Base-by-base conservation (phyloP, 2,329 filamentous ascomycete genomes). In the Aspergillus bombycis region DNA sequence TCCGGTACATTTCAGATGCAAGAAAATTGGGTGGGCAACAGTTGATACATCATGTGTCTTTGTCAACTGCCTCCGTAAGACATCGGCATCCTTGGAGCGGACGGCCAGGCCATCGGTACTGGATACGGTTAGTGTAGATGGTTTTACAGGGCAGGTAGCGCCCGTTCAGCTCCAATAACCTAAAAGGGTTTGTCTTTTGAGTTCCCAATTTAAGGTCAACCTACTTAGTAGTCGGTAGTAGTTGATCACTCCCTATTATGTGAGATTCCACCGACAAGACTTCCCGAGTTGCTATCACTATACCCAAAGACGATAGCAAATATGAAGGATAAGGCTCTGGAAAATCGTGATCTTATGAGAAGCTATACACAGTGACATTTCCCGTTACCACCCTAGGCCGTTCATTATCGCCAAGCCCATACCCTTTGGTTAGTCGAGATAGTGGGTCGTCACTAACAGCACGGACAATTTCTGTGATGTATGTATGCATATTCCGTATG, bases 361-460 rank as follows among this genome's bases (percentile, higher is more conserved):
- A 3, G 45, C 28, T 48, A 28, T 46, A 46, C 23, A 14, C 43
- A 23, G 4, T 11, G n/a, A 45, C 5, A 23, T 23, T 45, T 23
- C 21, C 45, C 9, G 16, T 53, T 19, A n/a, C 28, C 23, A 14
- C 19, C 7, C 41, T 3, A 14, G n/a, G 19, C 30, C 30, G 52
- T 54, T 34, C 32, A 54, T 54, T 54, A 54, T 36, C 52, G 30
- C 52, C 52, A 54, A 54, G 52, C 30, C 23, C 14, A 26, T 19
- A 21, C 16, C 30, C 52, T n/a, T n/a, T 12, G 21, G 14, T 11
- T 34, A 53, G n/a, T 21, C 16, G 32, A 55, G 30, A 52, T 52
- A 34, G 52, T 55, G 52, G 52, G 36, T 34, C 30, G 34, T 55
- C 12, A 6, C 34, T 55, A 38, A 38, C 52, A 38, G 52, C 52